Evolutionary conservation across 2,329 filamentous ascomycete genomes (phyloP).

Genomic region (Penicillium sp.): DNA sequence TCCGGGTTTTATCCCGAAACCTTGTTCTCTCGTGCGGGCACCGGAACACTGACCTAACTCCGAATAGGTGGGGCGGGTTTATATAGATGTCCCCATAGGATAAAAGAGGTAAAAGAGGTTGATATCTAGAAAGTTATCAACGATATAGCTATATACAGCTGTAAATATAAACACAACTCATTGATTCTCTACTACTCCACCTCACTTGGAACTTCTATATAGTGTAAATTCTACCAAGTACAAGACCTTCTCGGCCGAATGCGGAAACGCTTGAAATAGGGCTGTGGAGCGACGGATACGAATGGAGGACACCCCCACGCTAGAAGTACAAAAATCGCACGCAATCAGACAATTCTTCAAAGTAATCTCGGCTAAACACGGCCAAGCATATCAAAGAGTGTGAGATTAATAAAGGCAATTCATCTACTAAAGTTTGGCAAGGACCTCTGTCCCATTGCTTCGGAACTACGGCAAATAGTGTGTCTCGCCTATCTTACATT

Average conservation of each 20-base stretch:
- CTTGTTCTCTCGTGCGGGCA: no score
- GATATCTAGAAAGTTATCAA: not conserved
- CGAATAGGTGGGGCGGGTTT: no score
- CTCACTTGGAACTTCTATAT: not conserved
- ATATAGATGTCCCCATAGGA: no score
- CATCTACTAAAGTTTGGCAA: not conserved
- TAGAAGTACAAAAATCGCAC: not conserved
- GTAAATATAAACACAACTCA: not conserved
- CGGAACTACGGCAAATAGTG: not conserved
- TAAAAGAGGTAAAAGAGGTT: not conserved
- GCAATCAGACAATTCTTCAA: not conserved
- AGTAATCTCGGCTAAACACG: not conserved
- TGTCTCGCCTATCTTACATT: not conserved
- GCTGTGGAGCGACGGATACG: not conserved
- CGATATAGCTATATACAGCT: no score
- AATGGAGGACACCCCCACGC: not conserved
- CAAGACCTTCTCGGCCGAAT: not conserved
- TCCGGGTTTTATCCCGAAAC: no score
- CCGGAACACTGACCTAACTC: no score
- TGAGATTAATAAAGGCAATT: not conserved
- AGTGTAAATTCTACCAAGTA: not conserved
- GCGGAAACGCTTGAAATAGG: not conserved
- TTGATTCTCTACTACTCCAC: not conserved
- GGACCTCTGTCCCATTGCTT: not conserved
- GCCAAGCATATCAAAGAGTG: not conserved